Conservation (phyloP, 148 eudicot species). For the Rhododendron henanense region DNA sequence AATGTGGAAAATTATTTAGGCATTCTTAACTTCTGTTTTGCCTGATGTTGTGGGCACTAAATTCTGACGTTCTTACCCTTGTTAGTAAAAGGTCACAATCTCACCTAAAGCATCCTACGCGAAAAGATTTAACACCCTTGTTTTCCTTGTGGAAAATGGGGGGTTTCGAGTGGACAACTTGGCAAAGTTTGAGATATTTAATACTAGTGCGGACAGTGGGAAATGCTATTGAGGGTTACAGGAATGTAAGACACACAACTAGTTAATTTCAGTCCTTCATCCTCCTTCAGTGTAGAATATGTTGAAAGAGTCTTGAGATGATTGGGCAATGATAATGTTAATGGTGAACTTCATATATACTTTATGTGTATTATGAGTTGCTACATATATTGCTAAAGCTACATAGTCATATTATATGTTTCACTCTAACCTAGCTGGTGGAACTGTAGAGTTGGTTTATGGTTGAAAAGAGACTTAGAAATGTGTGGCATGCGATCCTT, state of each 20-base stretch:
- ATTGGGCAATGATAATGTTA: not conserved
- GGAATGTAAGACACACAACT: not conserved
- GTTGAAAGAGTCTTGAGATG: not conserved
- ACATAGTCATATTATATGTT: not conserved
- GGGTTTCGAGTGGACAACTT: not conserved
- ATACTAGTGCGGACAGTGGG: not conserved
- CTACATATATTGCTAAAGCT: not conserved
- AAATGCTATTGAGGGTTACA: not conserved
- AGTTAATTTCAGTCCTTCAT: not conserved
- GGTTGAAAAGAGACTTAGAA: not conserved
- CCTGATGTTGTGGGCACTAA: not conserved
- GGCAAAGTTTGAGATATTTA: not conserved
- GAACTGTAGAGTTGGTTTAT: not conserved
- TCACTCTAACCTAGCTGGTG: not conserved
- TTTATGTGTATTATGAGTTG: not conserved
- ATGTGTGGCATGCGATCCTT: not conserved
- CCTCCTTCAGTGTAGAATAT: not conserved
- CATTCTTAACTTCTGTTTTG: not conserved
- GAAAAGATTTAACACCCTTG: not conserved
- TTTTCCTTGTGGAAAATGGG: not conserved
- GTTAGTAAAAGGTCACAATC: too few relatives aligned
- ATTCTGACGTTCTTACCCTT: not conserved
- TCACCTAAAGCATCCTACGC: not conserved
- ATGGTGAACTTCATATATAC: not conserved
- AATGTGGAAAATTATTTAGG: not conserved